Conservation (phyloP, 2,329 filamentous ascomycete genomes). For the Ascochyta fabae region DNA sequence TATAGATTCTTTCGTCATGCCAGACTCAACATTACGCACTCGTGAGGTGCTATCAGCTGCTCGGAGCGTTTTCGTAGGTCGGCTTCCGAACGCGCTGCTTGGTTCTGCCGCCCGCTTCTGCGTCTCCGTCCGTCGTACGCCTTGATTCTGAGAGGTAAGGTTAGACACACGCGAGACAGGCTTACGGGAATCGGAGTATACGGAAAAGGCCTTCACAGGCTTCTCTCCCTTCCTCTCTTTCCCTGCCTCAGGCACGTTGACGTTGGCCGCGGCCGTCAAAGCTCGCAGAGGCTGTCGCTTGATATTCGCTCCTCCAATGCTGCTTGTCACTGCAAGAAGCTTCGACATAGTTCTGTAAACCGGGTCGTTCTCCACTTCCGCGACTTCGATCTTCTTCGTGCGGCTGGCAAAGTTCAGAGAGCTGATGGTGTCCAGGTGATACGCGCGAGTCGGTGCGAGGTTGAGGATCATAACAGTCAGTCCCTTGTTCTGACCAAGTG, state of each 20-base stretch:
- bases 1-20: slow-evolving; percentile 70
- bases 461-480: slow-evolving; percentile 97
- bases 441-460: slow-evolving; percentile 86
- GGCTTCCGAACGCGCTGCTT: slow-evolving; percentile 41
- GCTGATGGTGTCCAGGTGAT: slow-evolving; percentile 91
- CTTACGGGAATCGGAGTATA: slow-evolving; percentile 73
- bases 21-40: slow-evolving; percentile 36
- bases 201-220: slow-evolving; percentile 82
- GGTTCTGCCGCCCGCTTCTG: slow-evolving; percentile 55
- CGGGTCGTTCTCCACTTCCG: slow-evolving; percentile 94
- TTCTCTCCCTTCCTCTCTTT: slow-evolving; percentile 65
- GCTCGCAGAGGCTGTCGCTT: slow-evolving; percentile 80
- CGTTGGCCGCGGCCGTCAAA: slow-evolving; percentile 76
- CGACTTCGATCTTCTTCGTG: slow-evolving; percentile 94
- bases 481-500: slow-evolving; percentile 91
- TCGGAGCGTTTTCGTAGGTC: slow-evolving; percentile 51
- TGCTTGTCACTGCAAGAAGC: slow-evolving; percentile 46
- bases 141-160: slow-evolving; percentile 42
- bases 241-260: slow-evolving; percentile 65
- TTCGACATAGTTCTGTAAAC: slow-evolving; percentile 65
- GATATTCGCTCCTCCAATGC: slow-evolving; percentile 47
- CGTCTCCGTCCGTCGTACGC: slow-evolving; percentile 46
- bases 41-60: slow-evolving; percentile 45
- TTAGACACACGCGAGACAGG: slow-evolving; percentile 37
- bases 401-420: slow-evolving; percentile 94